Percentiles rank a stretch among this genome's conserved stretches.
Conservation (phyloP, 371 early-diverging fungal genomes). For the Paraphysoderma sedebokerense region DNA sequence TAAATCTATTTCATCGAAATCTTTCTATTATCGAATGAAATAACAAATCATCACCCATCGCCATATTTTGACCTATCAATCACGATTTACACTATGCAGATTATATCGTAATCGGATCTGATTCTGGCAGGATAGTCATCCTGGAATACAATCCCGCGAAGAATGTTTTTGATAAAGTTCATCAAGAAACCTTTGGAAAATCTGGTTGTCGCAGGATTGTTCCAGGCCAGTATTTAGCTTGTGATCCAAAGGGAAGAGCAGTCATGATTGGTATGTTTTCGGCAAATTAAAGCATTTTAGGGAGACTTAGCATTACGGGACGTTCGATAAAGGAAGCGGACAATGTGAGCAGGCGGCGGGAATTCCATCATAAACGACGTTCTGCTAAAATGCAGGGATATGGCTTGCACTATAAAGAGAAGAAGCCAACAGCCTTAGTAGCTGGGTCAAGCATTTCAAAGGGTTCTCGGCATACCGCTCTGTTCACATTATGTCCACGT, state of each 20-base stretch:
- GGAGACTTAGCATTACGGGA: too few species aligned
- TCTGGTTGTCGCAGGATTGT: slow-evolving; percentile 77
- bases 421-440: too few species aligned
- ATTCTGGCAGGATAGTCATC: slow-evolving; percentile 80
- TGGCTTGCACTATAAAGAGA: too few species aligned
- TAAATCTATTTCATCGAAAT: too few species aligned
- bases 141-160: slow-evolving; percentile 67
- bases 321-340: too few species aligned
- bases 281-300: too few species aligned
- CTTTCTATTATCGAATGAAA: background rate
- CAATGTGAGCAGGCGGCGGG: too few species aligned
- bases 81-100: slow-evolving; percentile 27
- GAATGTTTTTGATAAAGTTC: slow-evolving; percentile 62
- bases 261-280: slow-evolving; percentile 74
- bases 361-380: too few species aligned
- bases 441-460: too few species aligned
- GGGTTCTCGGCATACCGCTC: too few species aligned
- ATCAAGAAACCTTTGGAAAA: slow-evolving; percentile 91
- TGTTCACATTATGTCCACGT: too few species aligned
- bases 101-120: slow-evolving; percentile 75
- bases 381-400: too few species aligned
- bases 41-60: background rate
- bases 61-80: background rate
- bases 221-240: slow-evolving; percentile 87
- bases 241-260: slow-evolving; percentile 92